Base-by-base conservation (phyloP, 164 flowering plant genomes). In the Akebia trifoliata region DNA sequence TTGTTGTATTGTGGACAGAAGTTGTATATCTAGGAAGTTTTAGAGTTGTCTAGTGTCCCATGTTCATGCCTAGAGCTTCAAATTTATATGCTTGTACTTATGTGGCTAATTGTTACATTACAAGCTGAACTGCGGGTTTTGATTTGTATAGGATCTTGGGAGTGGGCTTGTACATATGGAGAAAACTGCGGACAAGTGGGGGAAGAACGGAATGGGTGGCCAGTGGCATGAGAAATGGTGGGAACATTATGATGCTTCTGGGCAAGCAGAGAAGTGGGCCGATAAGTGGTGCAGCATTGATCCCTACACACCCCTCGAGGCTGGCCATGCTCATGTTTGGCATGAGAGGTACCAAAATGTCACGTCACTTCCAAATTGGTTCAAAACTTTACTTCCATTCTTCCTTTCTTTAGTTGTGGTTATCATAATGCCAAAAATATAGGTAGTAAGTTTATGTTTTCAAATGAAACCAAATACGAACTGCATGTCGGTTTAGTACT, bases 241-340 rank as follows among this genome's bases (percentile, higher is more conserved):
- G 79, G 99, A 93, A 70, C 79, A 79, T 47, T 86, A 90, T 65
- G 82, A 78, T 74, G 83, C 84, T 18, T 74, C 92, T 50, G 95
- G 95, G 17, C 57, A 78, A 68, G 76, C 97, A 1, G 96, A 93
- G 34, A 93, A 93, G 66, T 87, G 95, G 95, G 96, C 97, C 1
- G 77, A 93, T 68, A 93, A 93, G 68, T 86, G 92, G 94, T 87
- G 99, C 80, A 76, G 82, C 72, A 84, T 90, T 61, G 97, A 93
- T 60, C 97, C 90, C 29, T 61, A 62, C 56, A 83, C 92, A 34
- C 77, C 62, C 22, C 72, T 93, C 17, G 97, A 90, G 50, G 83
- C 72, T 56, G 99, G 99, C 25, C 99, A 93, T 75, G 99, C 97
- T 66, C 99, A 93, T 70, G 79, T 87, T 69, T 90, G 99, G 97